Percentiles rank a stretch among this genome's conserved stretches.
Evolutionary conservation across 2,329 filamentous ascomycete genomes (phyloP).

Genomic region (Phaeosphaeriaceae sp.): DNA sequence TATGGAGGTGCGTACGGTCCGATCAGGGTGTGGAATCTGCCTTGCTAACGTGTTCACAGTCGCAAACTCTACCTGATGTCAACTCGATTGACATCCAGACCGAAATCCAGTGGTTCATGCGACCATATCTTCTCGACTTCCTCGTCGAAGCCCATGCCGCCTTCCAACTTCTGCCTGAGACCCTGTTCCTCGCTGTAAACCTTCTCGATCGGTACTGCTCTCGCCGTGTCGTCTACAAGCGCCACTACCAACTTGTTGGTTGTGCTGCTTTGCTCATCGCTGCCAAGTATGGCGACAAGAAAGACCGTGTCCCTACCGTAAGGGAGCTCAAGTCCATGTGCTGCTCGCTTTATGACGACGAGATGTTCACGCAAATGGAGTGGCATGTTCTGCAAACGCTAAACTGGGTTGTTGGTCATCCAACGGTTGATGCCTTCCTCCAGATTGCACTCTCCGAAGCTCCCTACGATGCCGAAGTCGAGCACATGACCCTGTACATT

Average conservation of each 20-base stretch:
- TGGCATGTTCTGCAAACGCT: slow-evolving; percentile 99
- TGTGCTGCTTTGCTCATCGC: slow-evolving; percentile 96
- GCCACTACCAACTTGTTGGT: slow-evolving; percentile 97
- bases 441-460: slow-evolving; percentile 83
- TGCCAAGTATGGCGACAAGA: slow-evolving; percentile 98
- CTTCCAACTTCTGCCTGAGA: slow-evolving; percentile 92
- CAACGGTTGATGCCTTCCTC: slow-evolving; percentile 92
- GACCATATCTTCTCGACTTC: slow-evolving; percentile 97
- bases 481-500: slow-evolving; percentile 94
- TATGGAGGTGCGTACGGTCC: slow-evolving; percentile 75
- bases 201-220: slow-evolving; percentile 98
- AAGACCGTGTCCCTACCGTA: slow-evolving; percentile 97
- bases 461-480: slow-evolving; percentile 80
- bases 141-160: slow-evolving; percentile 95
- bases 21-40: not conserved
- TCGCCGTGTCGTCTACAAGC: slow-evolving; percentile 96
- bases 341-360: slow-evolving; percentile 95
- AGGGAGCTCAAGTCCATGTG: slow-evolving; percentile 99
- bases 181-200: slow-evolving; percentile 94
- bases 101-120: slow-evolving; percentile 99
- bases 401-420: slow-evolving; percentile 94
- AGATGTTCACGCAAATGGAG: slow-evolving; percentile 99
- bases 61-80: slow-evolving; percentile 91
- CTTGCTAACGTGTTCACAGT: slow-evolving; percentile 53
- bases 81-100: slow-evolving; percentile 98